Base-by-base conservation (phyloP, 2,329 filamentous ascomycete species). In the Thelonectria olida region DNA sequence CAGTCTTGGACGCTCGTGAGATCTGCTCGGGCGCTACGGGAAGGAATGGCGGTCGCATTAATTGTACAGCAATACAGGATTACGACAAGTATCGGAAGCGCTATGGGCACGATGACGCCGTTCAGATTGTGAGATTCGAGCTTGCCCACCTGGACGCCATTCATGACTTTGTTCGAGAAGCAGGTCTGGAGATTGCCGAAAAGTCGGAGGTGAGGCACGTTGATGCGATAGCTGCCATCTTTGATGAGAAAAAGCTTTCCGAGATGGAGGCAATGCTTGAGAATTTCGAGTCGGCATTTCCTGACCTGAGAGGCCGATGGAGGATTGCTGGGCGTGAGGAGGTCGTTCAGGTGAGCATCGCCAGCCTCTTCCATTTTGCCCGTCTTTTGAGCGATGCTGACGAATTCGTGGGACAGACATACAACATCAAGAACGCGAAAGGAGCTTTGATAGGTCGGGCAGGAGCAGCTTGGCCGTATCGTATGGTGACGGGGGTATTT, bases 391-490 rank as follows among this genome's bases (percentile, higher is more conserved):
- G n/a, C n/a, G n/a, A 19, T 28, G 8, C 17, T 9, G 8, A 9
- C 44, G 7, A 19, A 27, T 7, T 48, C n/a, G 20, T 6, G 19
- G 39, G 7, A 19, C 19, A 56, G 53, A 56, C 19, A 41, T 49
- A 56, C 27, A 31, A 23, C 13, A 27, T 54, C 7, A 15, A 34
- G 5, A 12, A 39, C n/a, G 58, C 25, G 19, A 34, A 12, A 9
- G 58, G 58, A 17, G 58, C 58, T 13, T 20, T 61, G 6, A 22
- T 51, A 3, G 42, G 47, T 4, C 25, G 34, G n/a, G 58, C 58
- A 2, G 80, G 76, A 2, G 75, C 77, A 5, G 66, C 80, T 1
- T 80, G 74, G 73, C 77, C 80, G 1, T 81, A 79, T 57, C 59
- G 75, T 9, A 72, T 82, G 15, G 72, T 80, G 4, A 75, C 74